Evolutionary conservation across 2,329 filamentous ascomycete species (phyloP).

Genomic region (Ophiostoma quercus): DNA sequence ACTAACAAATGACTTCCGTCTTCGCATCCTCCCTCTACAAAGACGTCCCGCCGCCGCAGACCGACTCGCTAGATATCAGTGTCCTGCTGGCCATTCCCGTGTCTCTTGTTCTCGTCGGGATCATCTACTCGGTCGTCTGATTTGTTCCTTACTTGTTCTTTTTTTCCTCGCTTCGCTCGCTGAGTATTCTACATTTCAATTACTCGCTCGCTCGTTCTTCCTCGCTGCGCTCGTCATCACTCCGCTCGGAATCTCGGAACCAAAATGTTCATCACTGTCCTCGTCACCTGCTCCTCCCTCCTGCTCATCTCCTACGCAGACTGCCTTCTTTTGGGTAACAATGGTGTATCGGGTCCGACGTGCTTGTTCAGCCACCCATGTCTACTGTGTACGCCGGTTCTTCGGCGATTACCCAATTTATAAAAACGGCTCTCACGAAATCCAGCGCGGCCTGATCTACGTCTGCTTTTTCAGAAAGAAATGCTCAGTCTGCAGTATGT

Average conservation of each 20-base stretch:
- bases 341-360: too few species aligned
- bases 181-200: not conserved
- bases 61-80: not conserved
- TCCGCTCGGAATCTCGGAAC: too few species aligned
- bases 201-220: not conserved
- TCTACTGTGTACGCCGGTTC: too few species aligned
- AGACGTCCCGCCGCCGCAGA: conserved; percentile 1
- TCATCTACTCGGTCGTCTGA: not conserved
- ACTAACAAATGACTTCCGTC: not conserved
- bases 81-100: not conserved
- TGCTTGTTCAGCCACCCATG: too few species aligned
- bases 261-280: not conserved
- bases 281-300: not conserved
- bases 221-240: too few species aligned
- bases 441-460: too few species aligned
- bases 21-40: not conserved
- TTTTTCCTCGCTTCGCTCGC: not conserved
- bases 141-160: not conserved
- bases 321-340: too few species aligned
- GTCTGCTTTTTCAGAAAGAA: too few species aligned
- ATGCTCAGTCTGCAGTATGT: too few species aligned
- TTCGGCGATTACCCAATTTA: too few species aligned
- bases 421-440: too few species aligned
- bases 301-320: not conserved
- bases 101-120: not conserved